Evolutionary conservation across 768 basidiomycete genomes (phyloP), one percentile per base, ranked within the genome.

Genomic region (Pleurotus tuoliensis): DNA sequence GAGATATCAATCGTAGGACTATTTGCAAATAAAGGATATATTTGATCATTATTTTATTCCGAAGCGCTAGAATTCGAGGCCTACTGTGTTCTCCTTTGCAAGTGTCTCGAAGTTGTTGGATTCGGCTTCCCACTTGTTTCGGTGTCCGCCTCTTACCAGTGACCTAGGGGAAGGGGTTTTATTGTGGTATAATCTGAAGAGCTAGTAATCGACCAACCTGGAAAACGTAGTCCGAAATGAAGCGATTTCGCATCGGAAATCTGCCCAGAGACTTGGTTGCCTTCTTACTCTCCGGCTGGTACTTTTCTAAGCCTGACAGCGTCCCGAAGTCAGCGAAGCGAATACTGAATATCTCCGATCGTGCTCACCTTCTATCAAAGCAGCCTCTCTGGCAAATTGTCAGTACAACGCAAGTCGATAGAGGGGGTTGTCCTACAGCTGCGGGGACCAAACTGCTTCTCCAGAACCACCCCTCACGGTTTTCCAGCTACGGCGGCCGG

Each of bases 401-500:
- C 41, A 16, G 45, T 18, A 11, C 2, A 5, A 27, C 54, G n/a
- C 37, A 20, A 34, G 22, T 20, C 38, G 18, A 57, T 11, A 16
- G 27, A 11, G 37, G 30, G 22, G 22, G 58, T 5, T 8, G 30
- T 11, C 68, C 16, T 57, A 70, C 67, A 84, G 68, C 53, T 77
- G 67, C 9, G 82, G 82, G 44, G 83, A 81, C 82, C 82, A 84
- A 18, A 84, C 80, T n/a, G 81, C 76, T 59, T 83, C 82, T 25
- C 64, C 62, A 40, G 73, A 71, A 25, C 51, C 51, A 53, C 79
- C 82, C 64, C 74, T 81, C 34, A 82, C 65, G 9, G 76, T 82
- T 60, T 82, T 80, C 80, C 82, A 84, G 58, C 70, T 77, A 65
- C 79, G 80, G 53, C 82, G 74, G 48, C 73, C 73, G 27, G 69